Evolutionary conservation across 2,329 filamentous ascomycete genomes (phyloP), one percentile per base, ranked within the genome.

Genomic region (Aulographum hederae): DNA sequence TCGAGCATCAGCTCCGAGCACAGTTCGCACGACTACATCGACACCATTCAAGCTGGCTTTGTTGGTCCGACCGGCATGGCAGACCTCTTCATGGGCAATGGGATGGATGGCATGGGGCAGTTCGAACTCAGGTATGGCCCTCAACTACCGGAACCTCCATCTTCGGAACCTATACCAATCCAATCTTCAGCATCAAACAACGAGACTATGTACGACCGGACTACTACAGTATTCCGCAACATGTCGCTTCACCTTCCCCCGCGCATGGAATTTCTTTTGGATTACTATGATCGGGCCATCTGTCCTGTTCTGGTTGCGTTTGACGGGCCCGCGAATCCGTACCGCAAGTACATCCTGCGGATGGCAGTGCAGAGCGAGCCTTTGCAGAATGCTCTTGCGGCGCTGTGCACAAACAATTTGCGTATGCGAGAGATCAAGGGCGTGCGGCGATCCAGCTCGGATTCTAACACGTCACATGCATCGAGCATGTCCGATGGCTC

Each of bases 261-360:
- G 36, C 78, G 82, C 47, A 77, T 92, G 60, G 76, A 78, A 41
- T 91, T 78, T 54, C 76, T 93, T 47, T 77, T 94, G 60, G 78
- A 91, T 49, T 93, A 93, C 54, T 94, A 92, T 54, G 77, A 85
- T 47, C 84, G 82, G 52, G 79, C 81, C 46, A 85, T 95, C 58
- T 89, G 84, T 41, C 80, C 81, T 4, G 81, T 82, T 36, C 79
- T 94, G 54, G 84, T 94, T 31, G 80, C 84, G 41, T 84, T 93
- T 50, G 86, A 95, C 49, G 75, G 75, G 8, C 77, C 79, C 2
- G 67, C 65, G 38, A 94, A 93, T 50, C 86, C 86, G 1, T 94
- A 86, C 50, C 68, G 84, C 38, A 73, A 75, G 43, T 78, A 91
- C 47, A 73, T 94, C 34, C 63, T 93, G 36, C 73, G 73, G 34